Conservation (phyloP, 495 filamentous ascomycete genomes). For the Penicillium roqueforti region DNA sequence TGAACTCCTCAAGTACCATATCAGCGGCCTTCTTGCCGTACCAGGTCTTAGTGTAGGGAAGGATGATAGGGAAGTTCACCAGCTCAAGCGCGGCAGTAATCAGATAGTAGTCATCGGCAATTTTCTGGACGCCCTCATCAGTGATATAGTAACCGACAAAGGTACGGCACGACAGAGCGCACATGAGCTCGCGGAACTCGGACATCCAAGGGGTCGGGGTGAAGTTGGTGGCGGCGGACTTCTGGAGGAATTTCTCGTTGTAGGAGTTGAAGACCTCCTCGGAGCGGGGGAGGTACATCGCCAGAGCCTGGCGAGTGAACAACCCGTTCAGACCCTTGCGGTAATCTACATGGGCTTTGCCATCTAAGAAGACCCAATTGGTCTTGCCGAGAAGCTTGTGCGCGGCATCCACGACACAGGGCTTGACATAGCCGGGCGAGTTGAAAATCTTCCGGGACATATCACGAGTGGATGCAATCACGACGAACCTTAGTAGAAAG, state of each 20-base stretch:
- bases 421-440: slow-evolving; percentile 86
- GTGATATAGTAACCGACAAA: slow-evolving; percentile 96
- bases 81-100: slow-evolving; percentile 95
- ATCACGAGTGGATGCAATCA: slow-evolving; percentile 93
- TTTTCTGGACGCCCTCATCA: slow-evolving; percentile 86
- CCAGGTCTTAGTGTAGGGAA: slow-evolving; percentile 95
- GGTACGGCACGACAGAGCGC: slow-evolving; percentile 88
- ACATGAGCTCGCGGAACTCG: slow-evolving; percentile 93
- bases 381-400: slow-evolving; percentile 87
- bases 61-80: slow-evolving; percentile 97
- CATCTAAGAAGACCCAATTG: slow-evolving; percentile 98
- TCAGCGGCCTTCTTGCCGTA: slow-evolving; percentile 95
- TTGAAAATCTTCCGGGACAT: slow-evolving; percentile 98
- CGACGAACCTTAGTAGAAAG: slow-evolving; percentile 69
- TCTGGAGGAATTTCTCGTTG: slow-evolving; percentile 70
- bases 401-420: slow-evolving; percentile 93
- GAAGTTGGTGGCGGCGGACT: slow-evolving; percentile 61
- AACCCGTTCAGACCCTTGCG: slow-evolving; percentile 93
- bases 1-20: slow-evolving; percentile 85
- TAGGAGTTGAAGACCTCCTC: slow-evolving; percentile 89
- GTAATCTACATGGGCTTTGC: slow-evolving; percentile 91
- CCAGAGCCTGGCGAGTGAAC: slow-evolving; percentile 87
- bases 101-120: slow-evolving; percentile 93
- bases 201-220: slow-evolving; percentile 84
- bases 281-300: slow-evolving; percentile 83